Evolutionary conservation across 2,329 filamentous ascomycete genomes (phyloP).

Genomic region (Colletotrichum karsti): DNA sequence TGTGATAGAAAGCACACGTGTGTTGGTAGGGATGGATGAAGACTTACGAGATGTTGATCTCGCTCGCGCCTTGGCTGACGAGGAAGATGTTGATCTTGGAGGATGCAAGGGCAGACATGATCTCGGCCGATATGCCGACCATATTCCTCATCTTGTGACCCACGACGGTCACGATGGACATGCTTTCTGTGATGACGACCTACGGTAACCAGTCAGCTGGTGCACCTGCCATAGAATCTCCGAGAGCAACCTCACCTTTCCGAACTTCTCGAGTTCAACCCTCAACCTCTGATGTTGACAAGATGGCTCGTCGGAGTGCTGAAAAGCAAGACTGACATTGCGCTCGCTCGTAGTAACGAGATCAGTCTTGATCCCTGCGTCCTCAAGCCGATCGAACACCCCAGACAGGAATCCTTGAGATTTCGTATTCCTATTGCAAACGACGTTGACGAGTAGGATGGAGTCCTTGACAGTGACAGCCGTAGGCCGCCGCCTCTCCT

Average conservation of each 20-base stretch:
- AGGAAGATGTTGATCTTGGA: constrained; percentile 28
- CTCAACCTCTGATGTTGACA: constrained; percentile 73
- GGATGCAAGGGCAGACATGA: constrained; percentile 14
- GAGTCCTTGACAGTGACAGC: constrained; percentile 97
- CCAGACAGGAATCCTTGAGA: constrained; percentile 95
- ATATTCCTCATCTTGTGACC: constrained; percentile 98
- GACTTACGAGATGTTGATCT: constrained; percentile 95
- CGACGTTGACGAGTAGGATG: constrained; percentile 96
- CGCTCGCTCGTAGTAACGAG: constrained; percentile 97
- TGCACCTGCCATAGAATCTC: neutral
- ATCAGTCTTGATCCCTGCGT: constrained; percentile 88
- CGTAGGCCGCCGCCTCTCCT: constrained; percentile 70
- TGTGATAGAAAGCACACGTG: fast-evolving
- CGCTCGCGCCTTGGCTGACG: constrained; percentile 77
- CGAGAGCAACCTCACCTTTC: constrained; percentile 79
- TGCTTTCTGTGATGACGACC: constrained; percentile 61
- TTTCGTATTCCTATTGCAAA: constrained; percentile 95
- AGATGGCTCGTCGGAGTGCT: constrained; percentile 73
- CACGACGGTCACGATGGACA: constrained; percentile 95
- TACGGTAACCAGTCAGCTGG: neutral
- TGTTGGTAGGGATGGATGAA: neutral
- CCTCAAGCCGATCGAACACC: constrained; percentile 93
- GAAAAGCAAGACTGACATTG: constrained; percentile 95
- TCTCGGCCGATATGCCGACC: constrained; percentile 72
- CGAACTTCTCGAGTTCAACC: constrained; percentile 79